Evolutionary conservation across 306 rosid genomes (phyloP), one percentile per base, ranked within the genome.

Genomic region (Cucurbita argyrosperma): DNA sequence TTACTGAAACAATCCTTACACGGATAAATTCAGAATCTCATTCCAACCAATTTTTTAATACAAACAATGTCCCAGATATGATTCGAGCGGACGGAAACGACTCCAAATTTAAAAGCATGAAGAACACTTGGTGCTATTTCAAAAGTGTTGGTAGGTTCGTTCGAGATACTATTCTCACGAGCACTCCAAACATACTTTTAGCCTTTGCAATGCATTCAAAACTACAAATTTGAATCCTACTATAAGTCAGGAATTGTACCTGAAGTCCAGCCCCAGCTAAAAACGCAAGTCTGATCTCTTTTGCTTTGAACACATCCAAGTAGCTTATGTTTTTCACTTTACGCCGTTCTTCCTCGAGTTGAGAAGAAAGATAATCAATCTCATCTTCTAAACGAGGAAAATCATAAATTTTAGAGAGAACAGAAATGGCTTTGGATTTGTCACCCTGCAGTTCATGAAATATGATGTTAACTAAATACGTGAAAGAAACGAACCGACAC

Each of bases 231-330:
- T 23, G 59, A 70, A 3, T 46, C 66, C 39, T 42, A 65, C 52
- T 46, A 51, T 50, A 8, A 45, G 40, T 35, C 21, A 30, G 52
- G 54, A 7, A 21, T 50, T 61, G 57, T 87, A 93, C 96, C 92
- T 87, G 96, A 64, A 92, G 86, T 74, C 98, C 98, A 15, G 83
- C 98, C 49, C 98, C 97, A 10, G 89, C 96, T 10, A 90, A 74
- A 83, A 93, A 89, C 10, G 98, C 98, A 19, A 93, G 88, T 79
- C 96, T 82, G 69, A 93, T 88, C 81, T 88, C 90, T 82, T 88
- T 90, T 49, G 81, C 53, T 76, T 63, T 85, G 68, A 88, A 90
- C 71, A 88, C 96, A 72, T 87, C 88, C 83, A 61, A 10, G 72
- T 64, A 85, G 64, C 86, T 83, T 51, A 83, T 80, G 55, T 77